Evolutionary conservation across 1,284 basidiomycete species (phyloP), one percentile per base, ranked within the genome.

Genomic region (Schizophyllum commune): DNA sequence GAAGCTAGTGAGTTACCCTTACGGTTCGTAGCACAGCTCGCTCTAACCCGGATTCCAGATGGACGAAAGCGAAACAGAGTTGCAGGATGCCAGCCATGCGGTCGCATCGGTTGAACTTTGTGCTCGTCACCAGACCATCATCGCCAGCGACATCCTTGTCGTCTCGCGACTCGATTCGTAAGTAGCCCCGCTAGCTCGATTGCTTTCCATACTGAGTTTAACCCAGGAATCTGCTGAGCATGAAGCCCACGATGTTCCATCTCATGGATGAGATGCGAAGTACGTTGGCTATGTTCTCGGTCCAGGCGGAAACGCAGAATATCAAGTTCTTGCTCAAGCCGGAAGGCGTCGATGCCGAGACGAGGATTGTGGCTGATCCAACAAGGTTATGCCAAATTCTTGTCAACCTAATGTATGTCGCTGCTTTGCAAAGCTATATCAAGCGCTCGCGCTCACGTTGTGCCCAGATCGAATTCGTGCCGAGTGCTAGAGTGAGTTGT

Each of bases 51-150:
- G 6, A 7, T 7, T 39, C 3, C 17, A 47, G 39, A 47, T 47
- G 13, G 9, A 11, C 17, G 39, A 47, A 3, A 47, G 39, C 39
- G 39, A 47, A 8, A 13, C 39, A 47, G 39, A 47, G 9, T 47
- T 47, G 13, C 39, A 47, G 39, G 39, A 47, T 17, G 39, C 39
- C 2, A 47, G 39, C 17, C 39, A 62, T 51, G 61, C 61, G 11
- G 54, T 62, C 17, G 21, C 61, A 5, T 62, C 61, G 7, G 54
- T 62, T 6, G 52, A 53, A n/a, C 34, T 62, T 21, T 62, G 61
- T 33, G 61, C 61, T 56, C 52, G 58, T 17, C 61, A 62, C 34
- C 61, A 62, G 39, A 60, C 61, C 1, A 62, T 62, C 58, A 62
- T 62, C 15, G 61, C 61, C 33, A 62, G 58, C 33, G 61, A 62